Base-by-base conservation (phyloP, 768 basidiomycete genomes). In the Cubamyces lactineus region DNA sequence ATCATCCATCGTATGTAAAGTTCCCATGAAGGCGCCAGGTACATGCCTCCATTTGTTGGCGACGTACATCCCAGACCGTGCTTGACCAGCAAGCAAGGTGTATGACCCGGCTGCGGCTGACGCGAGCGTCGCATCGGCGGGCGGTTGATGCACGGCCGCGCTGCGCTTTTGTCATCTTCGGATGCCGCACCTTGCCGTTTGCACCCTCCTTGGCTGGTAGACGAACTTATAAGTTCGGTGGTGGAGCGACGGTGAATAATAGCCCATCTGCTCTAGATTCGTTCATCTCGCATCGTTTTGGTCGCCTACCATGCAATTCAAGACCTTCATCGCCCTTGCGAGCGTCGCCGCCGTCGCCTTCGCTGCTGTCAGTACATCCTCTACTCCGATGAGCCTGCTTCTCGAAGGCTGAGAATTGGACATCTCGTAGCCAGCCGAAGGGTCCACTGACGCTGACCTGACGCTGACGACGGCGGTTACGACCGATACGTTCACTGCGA, bases 121-220 rank as follows among this genome's bases (percentile, higher is more conserved):
- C 53, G 62, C 62, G 62, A 64, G 45, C 30, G 48, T 64, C 62
- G 62, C 47, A 64, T 28, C 55, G 19, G 41, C 48, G 49, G 23
- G n/a, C 13, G 43, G 41, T 13, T 13, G 41, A 17, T 61, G 45
- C 40, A 41, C 19, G 16, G 23, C 53, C 24, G 47, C 53, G 50
- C n/a, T 26, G 59, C 59, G 34, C 19, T 50, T 38, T 28, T 23
- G 60, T 62, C 54, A 57, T 43, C 61, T n/a, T 49, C 16, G 19
- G n/a, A 12, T 39, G 30, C 47, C 49, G 50, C 30, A 41, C 30
- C 26, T 23, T 46, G 40, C 54, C 43, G 24, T 24, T 16, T 28
- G 49, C 34, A 40, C 30, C 46, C 46, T 42, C 5, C 52, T 46
- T 53, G 49, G 48, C 53, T 11, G 12, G 23, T 40, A 39, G 38